phyloP scores from a whole-genome alignment of 768 basidiomycete species.

The Pisolithus sp. region DNA sequence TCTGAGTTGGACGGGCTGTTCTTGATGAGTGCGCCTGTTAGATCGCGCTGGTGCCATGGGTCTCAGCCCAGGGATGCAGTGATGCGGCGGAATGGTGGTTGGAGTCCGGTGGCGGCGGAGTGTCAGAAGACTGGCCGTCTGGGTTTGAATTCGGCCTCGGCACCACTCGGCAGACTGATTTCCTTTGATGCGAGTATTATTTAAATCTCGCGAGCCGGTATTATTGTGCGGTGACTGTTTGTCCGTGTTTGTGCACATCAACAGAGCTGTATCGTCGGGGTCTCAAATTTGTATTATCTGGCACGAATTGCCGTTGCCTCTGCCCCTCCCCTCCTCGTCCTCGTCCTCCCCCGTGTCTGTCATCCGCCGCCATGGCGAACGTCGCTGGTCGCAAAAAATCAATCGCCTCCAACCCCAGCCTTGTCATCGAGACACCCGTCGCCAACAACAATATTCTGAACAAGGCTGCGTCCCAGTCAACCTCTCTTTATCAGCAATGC shows the following conservation, averaged over 20 bases:
- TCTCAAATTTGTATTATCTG: constrained; percentile 27
- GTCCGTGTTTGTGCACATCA: constrained; percentile 26
- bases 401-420: constrained; percentile 55
- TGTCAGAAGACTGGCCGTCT: constrained; percentile 8
- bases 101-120: constrained; percentile 12
- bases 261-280: constrained; percentile 21
- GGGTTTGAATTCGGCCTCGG: constrained; percentile 4
- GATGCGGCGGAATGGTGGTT: constrained; percentile 6
- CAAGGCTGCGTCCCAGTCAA: constrained; percentile 80
- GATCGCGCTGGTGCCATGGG: constrained; percentile 81
- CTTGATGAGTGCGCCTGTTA: constrained; percentile 45
- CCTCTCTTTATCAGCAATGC: constrained; percentile 91
- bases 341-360: neutral
- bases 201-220: too few species aligned
- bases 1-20: constrained; percentile 24
- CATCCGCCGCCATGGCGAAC: constrained; percentile 36
- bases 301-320: neutral
- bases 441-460: constrained; percentile 85
- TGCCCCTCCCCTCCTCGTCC: too few species aligned
- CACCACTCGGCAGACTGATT: constrained; percentile 7
- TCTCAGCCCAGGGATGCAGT: constrained; percentile 35
- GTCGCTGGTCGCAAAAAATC: constrained; percentile 76
- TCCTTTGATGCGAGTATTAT: too few species aligned
- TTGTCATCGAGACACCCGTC: constrained; percentile 68
- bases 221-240: constrained; percentile 1